Base-by-base conservation (phyloP, 371 early-diverging fungal genomes). In the Mortierella sp. region DNA sequence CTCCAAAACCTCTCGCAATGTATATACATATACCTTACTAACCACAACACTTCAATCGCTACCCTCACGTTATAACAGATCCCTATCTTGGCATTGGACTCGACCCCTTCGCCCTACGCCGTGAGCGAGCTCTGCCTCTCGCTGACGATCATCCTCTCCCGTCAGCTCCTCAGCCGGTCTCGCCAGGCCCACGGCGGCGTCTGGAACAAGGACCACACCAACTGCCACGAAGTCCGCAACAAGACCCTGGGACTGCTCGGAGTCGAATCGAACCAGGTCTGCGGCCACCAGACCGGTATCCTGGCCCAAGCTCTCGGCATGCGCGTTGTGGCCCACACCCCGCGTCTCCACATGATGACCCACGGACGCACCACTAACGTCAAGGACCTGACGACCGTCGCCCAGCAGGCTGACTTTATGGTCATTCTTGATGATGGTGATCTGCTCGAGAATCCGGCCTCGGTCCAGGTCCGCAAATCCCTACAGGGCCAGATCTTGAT, bases 111-210 rank as follows among this genome's bases (percentile, higher is more conserved):
- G 44, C 83, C 83, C 9, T 82, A 82, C 47, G 83, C 83, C 43
- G 78, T 82, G 44, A 82, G 83, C 47, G 83, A 82, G 73, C 83
- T 82, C 55, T 82, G 83, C 64, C 75, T 82, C 76, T 82, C 83
- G 37, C 66, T 82, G 63, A 78, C 83, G 73, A 82, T 82, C 70
- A 75, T 78, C 76, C 83, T 82, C 55, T 77, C 83, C 19, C 83
- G 83, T 53, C 83, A 78, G 48, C 73, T 82, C 26, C 65, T 82
- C 45, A 66, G 72, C 52, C 74, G 78, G 67, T 75, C 61, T 64
- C 83, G 79, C 50, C 83, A 82, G 71, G 58, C 83, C 6, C 83
- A 82, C 41, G 53, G 26, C 16, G 78, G 83, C 24, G 55, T 78
- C 73, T 82, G 83, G 83, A 77, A 77, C 71, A 82, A 82, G 70